A percentile compares a stretch with the other conserved stretches of the same genome.
Conservation (phyloP, 2,329 filamentous ascomycete species). For the Blastomyces percursus region DNA sequence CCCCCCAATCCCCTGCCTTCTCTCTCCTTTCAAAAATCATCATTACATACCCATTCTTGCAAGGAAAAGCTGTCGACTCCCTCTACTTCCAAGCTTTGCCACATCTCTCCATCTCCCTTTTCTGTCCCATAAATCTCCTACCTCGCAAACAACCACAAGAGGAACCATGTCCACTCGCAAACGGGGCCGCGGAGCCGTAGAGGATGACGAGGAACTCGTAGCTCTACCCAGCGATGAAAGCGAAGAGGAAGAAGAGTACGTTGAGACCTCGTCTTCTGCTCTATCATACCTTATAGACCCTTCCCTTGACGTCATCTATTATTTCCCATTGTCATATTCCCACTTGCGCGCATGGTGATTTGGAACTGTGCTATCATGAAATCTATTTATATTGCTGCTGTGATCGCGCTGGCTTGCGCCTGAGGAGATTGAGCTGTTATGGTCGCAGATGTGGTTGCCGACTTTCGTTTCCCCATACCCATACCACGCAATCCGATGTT, state of each 20-base stretch:
- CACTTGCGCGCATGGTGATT: not conserved
- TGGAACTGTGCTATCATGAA: not conserved
- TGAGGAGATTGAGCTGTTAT: not conserved
- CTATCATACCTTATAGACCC: not conserved
- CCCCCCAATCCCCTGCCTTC: slow-evolving; percentile 7
- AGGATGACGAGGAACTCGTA: slow-evolving; percentile 35
- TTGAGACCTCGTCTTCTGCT: not conserved
- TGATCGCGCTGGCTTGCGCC: not conserved
- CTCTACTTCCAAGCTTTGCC: not conserved
- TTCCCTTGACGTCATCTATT: slow-evolving; percentile 6
- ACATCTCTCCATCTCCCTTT: not conserved
- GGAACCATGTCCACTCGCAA: slow-evolving; percentile 38
- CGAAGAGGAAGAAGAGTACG: slow-evolving; percentile 39
- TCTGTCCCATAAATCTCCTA: not conserved
- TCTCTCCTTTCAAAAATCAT: slow-evolving; percentile 3
- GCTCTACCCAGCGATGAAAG: slow-evolving; percentile 41
- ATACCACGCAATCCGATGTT: too few relatives aligned
- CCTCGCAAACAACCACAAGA: not conserved
- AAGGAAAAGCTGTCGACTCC: not conserved
- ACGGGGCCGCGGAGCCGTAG: slow-evolving; percentile 41
- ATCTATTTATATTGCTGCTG: not conserved
- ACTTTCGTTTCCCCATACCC: not conserved
- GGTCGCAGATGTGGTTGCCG: not conserved
- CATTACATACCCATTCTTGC: not conserved
- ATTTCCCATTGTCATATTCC: not conserved